A percentile compares a stretch with the other conserved stretches of the same genome.
These are phyloP conservation scores for Pseudogymnoascus sp. DNA, from an alignment of 2,329 filamentous ascomycete genomes.

Conservation along the genomic window DNA sequence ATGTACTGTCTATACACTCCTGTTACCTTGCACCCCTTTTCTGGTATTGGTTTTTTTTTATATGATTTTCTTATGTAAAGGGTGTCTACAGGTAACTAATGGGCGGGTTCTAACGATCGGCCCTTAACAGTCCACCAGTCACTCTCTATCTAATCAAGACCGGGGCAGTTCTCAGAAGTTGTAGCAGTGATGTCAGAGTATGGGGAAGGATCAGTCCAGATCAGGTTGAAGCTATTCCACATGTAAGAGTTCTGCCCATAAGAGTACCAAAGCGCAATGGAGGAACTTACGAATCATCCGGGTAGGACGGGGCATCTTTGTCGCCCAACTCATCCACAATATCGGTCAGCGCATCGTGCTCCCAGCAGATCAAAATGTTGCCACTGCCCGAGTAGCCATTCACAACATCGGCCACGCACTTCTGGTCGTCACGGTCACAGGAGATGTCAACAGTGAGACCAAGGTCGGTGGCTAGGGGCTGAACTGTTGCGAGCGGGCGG, in stretches of 20 bases:
- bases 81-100: neutral
- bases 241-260: slow-evolving; percentile 5
- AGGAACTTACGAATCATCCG: slow-evolving; percentile 34
- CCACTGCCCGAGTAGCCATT: slow-evolving; percentile 38
- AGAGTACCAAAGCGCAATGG: neutral
- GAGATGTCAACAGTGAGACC: slow-evolving; percentile 45
- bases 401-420: slow-evolving; percentile 45
- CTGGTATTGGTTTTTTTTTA: neutral
- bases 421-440: slow-evolving; percentile 46
- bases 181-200: slow-evolving; percentile 38
- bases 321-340: slow-evolving; percentile 45
- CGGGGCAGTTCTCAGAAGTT: slow-evolving; percentile 45
- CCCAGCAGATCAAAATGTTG: slow-evolving; percentile 55
- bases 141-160: slow-evolving; percentile 34
- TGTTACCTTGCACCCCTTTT: neutral
- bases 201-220: slow-evolving; percentile 47
- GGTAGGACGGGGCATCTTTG: slow-evolving; percentile 41
- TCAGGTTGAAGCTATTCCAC: slow-evolving; percentile 40
- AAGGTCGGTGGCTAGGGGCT: slow-evolving; percentile 46
- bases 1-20: neutral
- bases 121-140: neutral
- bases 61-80: neutral
- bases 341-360: slow-evolving; percentile 44
- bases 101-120: neutral
- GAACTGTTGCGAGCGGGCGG: slow-evolving; percentile 48